phyloP scores from a whole-genome alignment of 495 filamentous ascomycete genomes.

The Jackrogersella multiformis region DNA sequence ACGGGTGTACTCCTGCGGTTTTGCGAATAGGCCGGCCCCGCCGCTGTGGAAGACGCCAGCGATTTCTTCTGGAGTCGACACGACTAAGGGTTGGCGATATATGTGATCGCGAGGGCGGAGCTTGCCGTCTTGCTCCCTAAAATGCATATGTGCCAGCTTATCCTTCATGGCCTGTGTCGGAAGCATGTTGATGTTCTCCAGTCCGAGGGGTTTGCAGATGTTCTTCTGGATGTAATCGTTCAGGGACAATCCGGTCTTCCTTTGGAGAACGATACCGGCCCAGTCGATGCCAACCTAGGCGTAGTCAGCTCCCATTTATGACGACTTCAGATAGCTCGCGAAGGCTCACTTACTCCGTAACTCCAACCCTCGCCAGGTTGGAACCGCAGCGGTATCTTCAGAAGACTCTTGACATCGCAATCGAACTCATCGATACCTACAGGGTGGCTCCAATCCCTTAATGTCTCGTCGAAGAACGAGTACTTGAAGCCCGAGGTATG shows the following conservation, averaged over 20 bases:
- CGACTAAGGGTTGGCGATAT: conserved; percentile 53
- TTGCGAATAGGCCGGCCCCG: conserved; percentile 65
- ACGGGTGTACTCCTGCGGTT: conserved; percentile 66
- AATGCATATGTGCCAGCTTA: conserved; percentile 61
- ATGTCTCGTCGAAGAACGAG: conserved; percentile 62
- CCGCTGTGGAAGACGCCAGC: conserved; percentile 60
- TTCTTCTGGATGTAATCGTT: conserved; percentile 65
- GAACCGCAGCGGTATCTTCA: conserved; percentile 58
- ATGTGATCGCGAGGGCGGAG: conserved; percentile 59
- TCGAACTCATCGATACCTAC: conserved; percentile 65
- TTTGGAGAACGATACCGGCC: conserved; percentile 64
- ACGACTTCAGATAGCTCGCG: background rate
- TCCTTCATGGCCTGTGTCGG: conserved; percentile 61
- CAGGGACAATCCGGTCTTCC: conserved; percentile 58
- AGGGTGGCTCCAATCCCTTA: conserved; percentile 57
- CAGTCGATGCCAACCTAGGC: conserved; percentile 65
- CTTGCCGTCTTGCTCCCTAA: conserved; percentile 51
- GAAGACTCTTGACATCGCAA: conserved; percentile 53
- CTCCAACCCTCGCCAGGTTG: conserved; percentile 67
- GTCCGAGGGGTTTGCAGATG: conserved; percentile 65
- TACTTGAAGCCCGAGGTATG: conserved; percentile 67
- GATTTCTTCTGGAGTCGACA: conserved; percentile 45
- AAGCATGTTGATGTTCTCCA: conserved; percentile 64
- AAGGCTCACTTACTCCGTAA: conserved; percentile 61
- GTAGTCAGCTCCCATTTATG: background rate